Base-by-base conservation (phyloP, 768 basidiomycete species). In the Podaxis sp. region DNA sequence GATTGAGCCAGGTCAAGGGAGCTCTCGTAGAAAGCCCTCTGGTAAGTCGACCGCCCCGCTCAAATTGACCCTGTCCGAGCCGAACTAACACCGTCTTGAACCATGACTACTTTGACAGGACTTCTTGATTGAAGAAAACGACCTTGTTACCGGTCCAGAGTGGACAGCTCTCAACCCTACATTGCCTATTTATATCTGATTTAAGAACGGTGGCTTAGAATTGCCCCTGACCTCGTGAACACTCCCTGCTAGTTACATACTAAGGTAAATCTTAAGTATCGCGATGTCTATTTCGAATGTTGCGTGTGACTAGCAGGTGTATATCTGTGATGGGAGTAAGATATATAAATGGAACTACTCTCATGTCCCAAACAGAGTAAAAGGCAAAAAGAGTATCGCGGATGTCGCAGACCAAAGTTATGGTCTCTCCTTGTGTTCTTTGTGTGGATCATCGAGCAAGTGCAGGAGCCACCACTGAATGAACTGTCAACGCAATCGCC, bases 51-150 rank as follows among this genome's bases (percentile, higher is more conserved):
- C 44, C 57, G 24, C 48, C 59, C 49, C 49, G 33, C 22, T 6
- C 44, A 19, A 22, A 22, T 46, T 46, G 19, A 46, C 17, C 44
- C n/a, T 54, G 19, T 12, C 63, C 59, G 48, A 52, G 52, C 6
- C 26, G n/a, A 54, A 49, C 36, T 55, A 39, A 69, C 65, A 40
- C 7, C 33, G 33, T 54, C 42, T 33, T 46, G 36, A 68, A 63
- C 38, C 63, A 59, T 63, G 61, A 9, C 33, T 59, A 36, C 57
- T 51, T 56, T 11, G 56, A 22, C 67, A 92, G 91, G 89, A 94
- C 72, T 95, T 95, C 82, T 78, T 95, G 54, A 91, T 92, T 54
- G 92, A 93, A 63, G 84, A 93, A 65, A 87, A 85, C 67, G 85
- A 84, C 1, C 85, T 94, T 53, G 84, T 86, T 11, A 81, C 82